Conservation (phyloP, 2,329 filamentous ascomycete species). For the Coleophoma cylindrospora region DNA sequence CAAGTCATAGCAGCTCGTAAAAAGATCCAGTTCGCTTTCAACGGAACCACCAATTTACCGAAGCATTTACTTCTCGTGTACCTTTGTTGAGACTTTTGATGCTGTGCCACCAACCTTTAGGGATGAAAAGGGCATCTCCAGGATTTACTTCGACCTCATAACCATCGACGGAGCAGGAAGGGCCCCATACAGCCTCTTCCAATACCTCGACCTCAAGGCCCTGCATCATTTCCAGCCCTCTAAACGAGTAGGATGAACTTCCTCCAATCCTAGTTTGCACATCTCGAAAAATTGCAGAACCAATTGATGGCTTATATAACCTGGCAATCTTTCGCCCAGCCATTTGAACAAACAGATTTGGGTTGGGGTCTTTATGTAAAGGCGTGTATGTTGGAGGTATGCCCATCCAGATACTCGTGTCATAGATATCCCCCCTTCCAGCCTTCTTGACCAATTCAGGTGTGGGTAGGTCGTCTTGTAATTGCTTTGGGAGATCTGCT, state of each 20-base stretch:
- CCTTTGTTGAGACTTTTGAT: conserved; percentile 54
- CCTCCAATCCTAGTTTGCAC: conserved; percentile 32
- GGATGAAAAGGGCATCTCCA: conserved; percentile 74
- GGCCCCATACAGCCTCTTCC: conserved; percentile 65
- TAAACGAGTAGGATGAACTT: conserved; percentile 40
- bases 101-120: conserved; percentile 83
- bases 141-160: conserved; percentile 45
- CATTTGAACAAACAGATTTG: conserved; percentile 86
- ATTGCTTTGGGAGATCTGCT: conserved; percentile 54
- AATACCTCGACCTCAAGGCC: conserved; percentile 64
- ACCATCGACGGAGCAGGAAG: conserved; percentile 7
- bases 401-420: conserved; percentile 83
- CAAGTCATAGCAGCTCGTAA: background rate
- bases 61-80: conserved; percentile 26
- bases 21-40: conserved; percentile 24
- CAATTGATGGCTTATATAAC: conserved; percentile 61
- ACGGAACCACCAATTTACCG: conserved; percentile 73
- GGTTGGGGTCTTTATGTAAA: conserved; percentile 88
- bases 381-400: conserved; percentile 84
- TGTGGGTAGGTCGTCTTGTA: conserved; percentile 62
- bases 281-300: conserved; percentile 56
- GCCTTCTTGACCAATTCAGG: conserved; percentile 58
- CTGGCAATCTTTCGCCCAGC: conserved; percentile 67
- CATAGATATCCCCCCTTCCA: conserved; percentile 81
- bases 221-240: conserved; percentile 88